Evolutionary conservation across 768 basidiomycete genomes (phyloP).

Genomic region (Kwoniella shandongensis): DNA sequence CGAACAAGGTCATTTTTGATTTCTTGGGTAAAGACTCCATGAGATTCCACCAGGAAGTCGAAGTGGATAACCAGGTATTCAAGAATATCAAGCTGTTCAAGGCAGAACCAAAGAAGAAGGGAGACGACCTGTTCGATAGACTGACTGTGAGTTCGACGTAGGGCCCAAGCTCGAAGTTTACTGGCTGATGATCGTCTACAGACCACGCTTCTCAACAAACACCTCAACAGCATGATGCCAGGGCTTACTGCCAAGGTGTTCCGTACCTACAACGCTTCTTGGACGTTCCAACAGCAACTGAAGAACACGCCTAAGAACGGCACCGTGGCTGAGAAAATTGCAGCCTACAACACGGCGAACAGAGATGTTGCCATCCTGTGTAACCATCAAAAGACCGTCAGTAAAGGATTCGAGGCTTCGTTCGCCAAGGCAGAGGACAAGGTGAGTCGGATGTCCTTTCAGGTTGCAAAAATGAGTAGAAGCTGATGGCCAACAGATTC

Average conservation of each 20-base stretch:
- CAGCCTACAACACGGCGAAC: constrained; percentile 96
- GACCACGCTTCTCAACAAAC: constrained; percentile 85
- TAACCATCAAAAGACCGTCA: constrained; percentile 95
- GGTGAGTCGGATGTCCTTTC: constrained; percentile 57
- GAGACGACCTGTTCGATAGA: constrained; percentile 90
- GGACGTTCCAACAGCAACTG: constrained; percentile 88
- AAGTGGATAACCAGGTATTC: constrained; percentile 88
- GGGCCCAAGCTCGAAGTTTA: not conserved
- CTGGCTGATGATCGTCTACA: constrained; percentile 45
- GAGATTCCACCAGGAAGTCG: constrained; percentile 79
- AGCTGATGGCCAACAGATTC: constrained; percentile 61
- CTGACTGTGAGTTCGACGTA: constrained; percentile 68
- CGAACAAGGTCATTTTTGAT: constrained; percentile 87
- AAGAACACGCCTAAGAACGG: constrained; percentile 70
- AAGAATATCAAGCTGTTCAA: constrained; percentile 99
- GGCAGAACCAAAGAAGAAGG: constrained; percentile 75
- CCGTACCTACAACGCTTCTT: constrained; percentile 99
- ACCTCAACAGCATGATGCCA: constrained; percentile 90
- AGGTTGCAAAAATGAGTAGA: not conserved
- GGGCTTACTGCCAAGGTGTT: constrained; percentile 98
- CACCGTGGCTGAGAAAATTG: constrained; percentile 90
- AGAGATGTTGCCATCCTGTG: constrained; percentile 95
- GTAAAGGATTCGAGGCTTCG: constrained; percentile 86
- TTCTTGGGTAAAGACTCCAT: constrained; percentile 99
- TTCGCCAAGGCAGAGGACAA: constrained; percentile 94